Evolutionary conservation across 2,329 filamentous ascomycete genomes (phyloP).

Genomic region (Aspergillus sp.): DNA sequence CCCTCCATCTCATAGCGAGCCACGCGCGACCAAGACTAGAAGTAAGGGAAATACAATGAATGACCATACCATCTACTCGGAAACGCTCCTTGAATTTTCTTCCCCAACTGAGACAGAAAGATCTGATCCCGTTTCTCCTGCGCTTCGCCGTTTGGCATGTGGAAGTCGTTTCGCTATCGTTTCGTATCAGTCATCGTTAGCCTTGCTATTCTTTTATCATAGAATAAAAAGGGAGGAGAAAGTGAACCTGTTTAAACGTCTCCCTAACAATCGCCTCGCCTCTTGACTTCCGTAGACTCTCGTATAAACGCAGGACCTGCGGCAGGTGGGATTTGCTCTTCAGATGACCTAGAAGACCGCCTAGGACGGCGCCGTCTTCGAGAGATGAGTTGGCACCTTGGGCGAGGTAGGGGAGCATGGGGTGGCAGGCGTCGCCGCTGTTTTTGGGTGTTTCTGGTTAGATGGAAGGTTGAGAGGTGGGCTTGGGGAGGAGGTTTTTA

Average conservation of each 20-base stretch:
- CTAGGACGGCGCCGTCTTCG: conserved; percentile 67
- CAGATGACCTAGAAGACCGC: conserved; percentile 56
- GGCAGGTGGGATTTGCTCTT: conserved; percentile 44
- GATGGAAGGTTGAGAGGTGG: not conserved
- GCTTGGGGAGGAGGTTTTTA: not conserved
- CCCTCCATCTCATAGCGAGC: no score
- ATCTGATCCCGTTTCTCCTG: conserved; percentile 59
- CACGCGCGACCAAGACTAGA: no score
- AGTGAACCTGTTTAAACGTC: conserved; percentile 53
- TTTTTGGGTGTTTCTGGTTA: not conserved
- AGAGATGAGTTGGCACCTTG: conserved; percentile 68
- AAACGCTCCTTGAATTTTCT: conserved; percentile 54
- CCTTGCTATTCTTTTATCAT: no score
- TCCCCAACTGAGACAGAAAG: conserved; percentile 57
- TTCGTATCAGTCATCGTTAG: no score
- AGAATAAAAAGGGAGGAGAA: not conserved
- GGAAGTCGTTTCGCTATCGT: conserved; percentile 51
- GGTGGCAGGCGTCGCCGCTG: conserved; percentile 61
- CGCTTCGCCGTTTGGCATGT: conserved; percentile 55
- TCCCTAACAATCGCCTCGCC: conserved; percentile 60
- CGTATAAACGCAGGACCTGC: conserved; percentile 44
- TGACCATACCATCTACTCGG: conserved; percentile 57
- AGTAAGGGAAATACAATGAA: not conserved
- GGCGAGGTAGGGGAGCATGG: conserved; percentile 63
- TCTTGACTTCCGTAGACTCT: conserved; percentile 48